Base-by-base conservation (phyloP, 805 yeast species). In the Spathaspora hagerdaliae region DNA sequence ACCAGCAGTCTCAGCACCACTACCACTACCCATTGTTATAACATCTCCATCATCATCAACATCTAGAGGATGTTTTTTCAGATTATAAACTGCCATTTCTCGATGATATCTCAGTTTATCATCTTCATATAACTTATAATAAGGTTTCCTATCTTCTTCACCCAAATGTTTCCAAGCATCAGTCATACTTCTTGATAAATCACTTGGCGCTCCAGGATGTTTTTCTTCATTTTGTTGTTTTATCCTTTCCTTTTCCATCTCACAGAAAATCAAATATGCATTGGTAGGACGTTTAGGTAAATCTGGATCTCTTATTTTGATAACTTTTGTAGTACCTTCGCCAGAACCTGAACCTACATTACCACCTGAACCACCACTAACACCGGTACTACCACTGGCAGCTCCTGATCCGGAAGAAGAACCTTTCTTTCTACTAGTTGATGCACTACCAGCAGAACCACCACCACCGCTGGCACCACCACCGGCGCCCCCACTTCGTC, bases 281-380 rank as follows among this genome's bases (percentile, higher is more conserved):
- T 90, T 91, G 3, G 94, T 84, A 6, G 97, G 96, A 56, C 95
- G 75, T 55, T 86, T 88, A 15, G 97, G 97, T 56, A 85, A 75
- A 53, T 82, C 82, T 8, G 96, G 96, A 62, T 90, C 96, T 55
- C 90, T 79, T 8, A 75, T 71, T 42, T 39, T 39, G 9, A 35
- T 26, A 3, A n/a, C 41, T 72, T 71, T 39, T 54, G 69, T 53
- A 45, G 57, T 52, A 49, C 62, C 54, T 42, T 42, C 13, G 27
- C 31, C 26, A 24, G 8, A 75, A 71, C 42, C 71, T 70, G 38
- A 52, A 67, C 54, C 45, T 57, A 52, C 51, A 60, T 54, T 52
- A 59, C 4, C 24, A 5, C 24, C 24, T 19, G n/a, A 49, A 38
- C 36, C 6, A 38, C 39, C 24, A 41, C 54, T n/a, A n/a, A n/a